Conservation (phyloP, 176 grass and related monocot genomes). For the Cenchrus purpureus region DNA sequence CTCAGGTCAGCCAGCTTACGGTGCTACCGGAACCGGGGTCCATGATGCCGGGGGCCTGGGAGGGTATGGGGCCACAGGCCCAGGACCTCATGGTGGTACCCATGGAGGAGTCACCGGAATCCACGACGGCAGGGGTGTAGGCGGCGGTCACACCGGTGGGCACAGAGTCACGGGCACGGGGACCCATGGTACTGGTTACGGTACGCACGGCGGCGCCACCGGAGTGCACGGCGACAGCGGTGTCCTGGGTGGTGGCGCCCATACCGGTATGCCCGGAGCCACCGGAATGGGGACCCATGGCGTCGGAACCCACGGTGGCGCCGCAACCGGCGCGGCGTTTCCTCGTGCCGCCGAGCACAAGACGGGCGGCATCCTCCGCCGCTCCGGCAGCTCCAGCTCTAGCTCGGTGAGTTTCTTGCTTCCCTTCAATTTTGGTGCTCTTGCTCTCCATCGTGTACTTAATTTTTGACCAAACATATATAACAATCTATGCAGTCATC, state of each 20-base stretch:
- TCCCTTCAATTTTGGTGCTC: background rate
- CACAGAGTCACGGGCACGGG: constrained; percentile 1
- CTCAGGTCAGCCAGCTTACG: background rate
- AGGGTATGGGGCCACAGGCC: background rate
- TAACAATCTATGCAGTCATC: constrained; percentile 35
- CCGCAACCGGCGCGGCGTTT: constrained; percentile 15
- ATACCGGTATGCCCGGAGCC: too few relatives aligned
- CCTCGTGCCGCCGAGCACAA: constrained; percentile 18
- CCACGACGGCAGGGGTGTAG: background rate
- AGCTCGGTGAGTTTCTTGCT: constrained; percentile 50
- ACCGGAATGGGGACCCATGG: background rate
- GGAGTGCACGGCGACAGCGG: background rate
- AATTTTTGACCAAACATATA: background rate
- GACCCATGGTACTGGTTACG: background rate
- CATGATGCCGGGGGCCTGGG: constrained; percentile 2
- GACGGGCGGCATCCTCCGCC: constrained; percentile 41
- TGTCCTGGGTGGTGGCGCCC: constrained; percentile 20
- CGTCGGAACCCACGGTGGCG: background rate
- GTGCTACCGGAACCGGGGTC: constrained; percentile 9
- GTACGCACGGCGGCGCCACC: background rate
- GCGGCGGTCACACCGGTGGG: background rate
- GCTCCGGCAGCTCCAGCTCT: constrained; percentile 63
- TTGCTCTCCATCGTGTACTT: background rate
- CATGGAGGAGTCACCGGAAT: background rate
- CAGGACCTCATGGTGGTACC: background rate